Evolutionary conservation across 176 grass and related monocot species (phyloP), one percentile per base, ranked within the genome.

Genomic region (Leersia perrieri): DNA sequence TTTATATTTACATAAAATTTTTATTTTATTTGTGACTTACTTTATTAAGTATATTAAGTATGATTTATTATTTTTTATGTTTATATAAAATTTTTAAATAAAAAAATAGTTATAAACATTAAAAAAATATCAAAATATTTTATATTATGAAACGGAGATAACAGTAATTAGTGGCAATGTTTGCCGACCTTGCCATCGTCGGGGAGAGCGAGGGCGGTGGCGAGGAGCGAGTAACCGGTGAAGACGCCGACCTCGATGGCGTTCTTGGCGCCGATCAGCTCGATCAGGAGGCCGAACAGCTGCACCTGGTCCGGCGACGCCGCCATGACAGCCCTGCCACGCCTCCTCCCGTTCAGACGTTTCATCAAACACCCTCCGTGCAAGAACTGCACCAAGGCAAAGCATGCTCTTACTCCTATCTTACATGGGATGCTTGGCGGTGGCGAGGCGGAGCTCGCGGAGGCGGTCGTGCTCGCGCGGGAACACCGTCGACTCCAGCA

Each of bases 161-260:
- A n/a, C n/a, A n/a, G n/a, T n/a, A n/a, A n/a, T n/a, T n/a, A 60
- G 3, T 49, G n/a, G 62, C 14, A 12, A 60, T 10, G 2, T 63
- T 2, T 4, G 16, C 51, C 42, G 23, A 94, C 92, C 66, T 75
- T 91, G 89, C 83, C 92, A 9, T 94, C 87, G 22, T 85, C 72
- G 0, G 83, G 89, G 39, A 92, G 86, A 0, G 89, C 87, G 18
- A 94, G 89, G 10, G 89, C 84, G 2, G 89, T 94, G 72, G 83
- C 89, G 44, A 94, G 89, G 66, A 94, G 84, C 51, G 92, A 92
- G 80, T 94, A 94, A 0, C 89, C 92, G 27, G 92, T 94, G 86
- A 86, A 92, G 20, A 94, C 89, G 39, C 92, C 89, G 60, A 94
- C 85, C 83, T 94, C 87, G 33, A 92, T 55, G 53, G 92, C 76